Percentiles rank a stretch among this genome's conserved stretches.
These are phyloP conservation scores for Amanita thiersii DNA, from an alignment of 768 basidiomycete genomes.

Conservation along the genomic window DNA sequence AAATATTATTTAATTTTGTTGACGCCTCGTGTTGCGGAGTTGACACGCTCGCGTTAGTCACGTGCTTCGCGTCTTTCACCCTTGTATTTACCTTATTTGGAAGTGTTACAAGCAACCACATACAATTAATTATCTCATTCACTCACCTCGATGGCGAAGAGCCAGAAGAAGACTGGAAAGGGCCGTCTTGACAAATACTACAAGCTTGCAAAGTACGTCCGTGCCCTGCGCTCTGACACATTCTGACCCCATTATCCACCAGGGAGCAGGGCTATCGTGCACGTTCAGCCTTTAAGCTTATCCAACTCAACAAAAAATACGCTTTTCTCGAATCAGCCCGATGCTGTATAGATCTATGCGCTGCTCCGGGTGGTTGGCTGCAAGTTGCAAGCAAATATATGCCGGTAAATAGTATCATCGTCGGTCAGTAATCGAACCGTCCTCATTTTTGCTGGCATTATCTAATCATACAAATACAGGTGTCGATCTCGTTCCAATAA, in stretches of 20 bases:
- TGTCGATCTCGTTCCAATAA: constrained; percentile 94
- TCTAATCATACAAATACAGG: constrained; percentile 36
- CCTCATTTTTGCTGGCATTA: constrained; percentile 1
- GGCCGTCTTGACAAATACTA: constrained; percentile 96
- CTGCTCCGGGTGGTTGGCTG: constrained; percentile 98
- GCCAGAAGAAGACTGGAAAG: constrained; percentile 95
- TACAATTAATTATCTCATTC: neutral
- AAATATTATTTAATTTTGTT: constrained; percentile 18
- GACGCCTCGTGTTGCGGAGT: constrained; percentile 26
- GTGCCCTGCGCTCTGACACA: constrained; percentile 1
- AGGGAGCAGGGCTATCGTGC: constrained; percentile 99
- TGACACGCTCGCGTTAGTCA: constrained; percentile 31
- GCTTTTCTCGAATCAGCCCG: constrained; percentile 80
- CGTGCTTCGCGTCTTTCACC: constrained; percentile 20
- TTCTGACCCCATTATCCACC: constrained; percentile 12
- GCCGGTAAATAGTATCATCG: constrained; percentile 86
- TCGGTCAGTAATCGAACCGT: constrained; percentile 46
- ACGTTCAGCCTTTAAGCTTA: constrained; percentile 98
- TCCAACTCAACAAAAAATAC: constrained; percentile 98
- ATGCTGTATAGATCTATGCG: constrained; percentile 97
- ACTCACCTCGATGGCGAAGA: constrained; percentile 47
- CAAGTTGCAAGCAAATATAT: constrained; percentile 98
- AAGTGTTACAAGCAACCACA: constrained; percentile 3
- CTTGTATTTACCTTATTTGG: constrained; percentile 4
- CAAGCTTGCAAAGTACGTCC: constrained; percentile 80